phyloP scores from a whole-genome alignment of 2,329 filamentous ascomycete species.

The Fusarium begoniae region DNA sequence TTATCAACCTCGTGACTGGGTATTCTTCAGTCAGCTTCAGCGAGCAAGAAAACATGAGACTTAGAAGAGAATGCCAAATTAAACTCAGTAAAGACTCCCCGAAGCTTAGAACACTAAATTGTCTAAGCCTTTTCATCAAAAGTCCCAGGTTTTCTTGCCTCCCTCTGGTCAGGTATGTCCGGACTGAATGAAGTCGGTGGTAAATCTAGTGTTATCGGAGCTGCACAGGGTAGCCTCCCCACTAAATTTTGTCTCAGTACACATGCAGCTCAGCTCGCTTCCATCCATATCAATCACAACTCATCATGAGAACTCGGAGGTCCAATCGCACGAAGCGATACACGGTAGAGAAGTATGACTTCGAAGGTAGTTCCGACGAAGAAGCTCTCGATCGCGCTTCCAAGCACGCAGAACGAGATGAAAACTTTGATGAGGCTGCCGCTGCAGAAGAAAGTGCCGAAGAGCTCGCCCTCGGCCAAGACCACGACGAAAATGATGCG shows the following conservation, averaged over 20 bases:
- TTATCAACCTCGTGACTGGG: too few species aligned
- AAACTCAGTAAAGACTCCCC: too few species aligned
- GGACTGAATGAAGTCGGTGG: neutral
- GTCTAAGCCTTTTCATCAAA: neutral
- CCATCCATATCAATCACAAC: neutral
- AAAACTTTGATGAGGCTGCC: conserved; percentile 46
- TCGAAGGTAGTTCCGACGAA: conserved; percentile 47
- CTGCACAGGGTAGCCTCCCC: conserved; percentile 6
- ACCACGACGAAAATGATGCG: conserved; percentile 43
- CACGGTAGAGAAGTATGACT: conserved; percentile 48
- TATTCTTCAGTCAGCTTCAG: neutral
- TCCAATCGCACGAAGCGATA: conserved; percentile 50
- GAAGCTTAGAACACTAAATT: neutral
- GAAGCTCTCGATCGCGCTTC: conserved; percentile 34
- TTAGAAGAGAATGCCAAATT: neutral
- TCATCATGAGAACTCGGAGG: conserved; percentile 49
- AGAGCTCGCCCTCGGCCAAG: conserved; percentile 37
- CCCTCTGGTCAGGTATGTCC: neutral
- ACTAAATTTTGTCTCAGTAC: conserved; percentile 17
- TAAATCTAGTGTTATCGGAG: neutral
- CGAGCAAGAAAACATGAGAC: neutral
- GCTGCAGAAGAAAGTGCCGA: conserved; percentile 46
- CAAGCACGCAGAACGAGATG: conserved; percentile 42
- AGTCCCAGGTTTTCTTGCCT: neutral
- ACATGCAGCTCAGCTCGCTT: conserved; percentile 10